Base-by-base conservation (phyloP, 2,329 filamentous ascomycete species). In the Aciculosporium take region DNA sequence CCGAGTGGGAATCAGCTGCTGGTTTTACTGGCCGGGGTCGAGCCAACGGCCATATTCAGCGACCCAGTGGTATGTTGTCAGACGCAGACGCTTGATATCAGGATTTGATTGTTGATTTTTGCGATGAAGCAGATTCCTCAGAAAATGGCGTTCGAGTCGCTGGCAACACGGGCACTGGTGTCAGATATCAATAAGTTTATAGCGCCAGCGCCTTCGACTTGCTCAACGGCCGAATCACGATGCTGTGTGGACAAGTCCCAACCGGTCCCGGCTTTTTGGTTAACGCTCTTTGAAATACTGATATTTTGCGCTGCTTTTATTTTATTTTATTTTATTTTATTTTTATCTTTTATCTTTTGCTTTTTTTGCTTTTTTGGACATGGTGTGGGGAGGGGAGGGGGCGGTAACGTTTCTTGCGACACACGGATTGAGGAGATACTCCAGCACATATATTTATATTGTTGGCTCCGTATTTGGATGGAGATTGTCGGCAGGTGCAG, bases 11-110 rank as follows among this genome's bases (percentile, higher is more conserved):
- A 54, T 63, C 60, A 34, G 63, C 60, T 24, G 55, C 55, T 39
- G 74, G 73, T 2, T 80, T 79, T 50, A 64, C 60, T 29, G 60
- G 62, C 17, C 72, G 76, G 44, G 61, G 60, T 45, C 71, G 76
- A 37, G 54, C 69, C 41, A 77, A 76, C 49, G 76, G 76, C 18
- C 76, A 81, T 53, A 68, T 70, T 56, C 70, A 74, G 48, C 68
- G 75, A 45, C 69, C 73, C 42, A 80, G 76, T 56, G 76, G 73
- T 74, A 61, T 59, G 70, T 41, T n/a, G 12, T 23, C 7, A 20
- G 5, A n/a, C n/a, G n/a, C n/a, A n/a, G n/a, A n/a, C n/a, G n/a
- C n/a, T n/a, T n/a, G n/a, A n/a, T n/a, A n/a, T n/a, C n/a, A n/a
- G n/a, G n/a, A n/a, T n/a, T n/a, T n/a, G n/a, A n/a, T n/a, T n/a